Conservation (phyloP, 2,329 filamentous ascomycete genomes). For the Penicillium brasilianum region DNA sequence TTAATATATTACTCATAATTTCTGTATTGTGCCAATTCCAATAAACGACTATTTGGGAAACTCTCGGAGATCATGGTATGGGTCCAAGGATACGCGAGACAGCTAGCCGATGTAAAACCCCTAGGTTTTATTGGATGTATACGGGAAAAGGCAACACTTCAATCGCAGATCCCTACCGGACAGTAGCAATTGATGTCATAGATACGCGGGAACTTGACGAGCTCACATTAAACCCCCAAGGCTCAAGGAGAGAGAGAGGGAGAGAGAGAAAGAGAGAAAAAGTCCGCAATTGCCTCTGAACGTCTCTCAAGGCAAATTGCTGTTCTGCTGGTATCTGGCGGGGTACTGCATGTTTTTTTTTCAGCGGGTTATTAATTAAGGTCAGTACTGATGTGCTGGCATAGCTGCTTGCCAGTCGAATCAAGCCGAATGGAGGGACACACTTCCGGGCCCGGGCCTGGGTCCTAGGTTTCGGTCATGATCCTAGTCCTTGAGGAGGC, state of each 20-base stretch:
- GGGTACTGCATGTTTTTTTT: conserved; percentile 10
- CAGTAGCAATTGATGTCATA: conserved; percentile 2
- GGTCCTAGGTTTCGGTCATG: conserved; percentile 3
- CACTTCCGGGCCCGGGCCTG: conserved; percentile 18
- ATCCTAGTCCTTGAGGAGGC: not conserved
- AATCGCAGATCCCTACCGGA: not conserved
- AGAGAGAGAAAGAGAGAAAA: not conserved
- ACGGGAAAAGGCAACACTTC: not conserved
- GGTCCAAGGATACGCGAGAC: conserved; percentile 16
- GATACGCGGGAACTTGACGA: not conserved
- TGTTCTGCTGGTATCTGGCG: not conserved
- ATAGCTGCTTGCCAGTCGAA: conserved; percentile 76
- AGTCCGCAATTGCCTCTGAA: conserved; percentile 5
- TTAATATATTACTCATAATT: not conserved
- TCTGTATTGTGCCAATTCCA: conserved; percentile 5
- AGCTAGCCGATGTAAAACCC: conserved; percentile 10
- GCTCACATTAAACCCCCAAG: not conserved
- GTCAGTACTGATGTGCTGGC: conserved; percentile 78
- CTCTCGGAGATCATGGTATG: conserved; percentile 6
- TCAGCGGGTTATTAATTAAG: conserved; percentile 32
- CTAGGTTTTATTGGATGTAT: conserved; percentile 16
- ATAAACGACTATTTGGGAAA: conserved; percentile 16
- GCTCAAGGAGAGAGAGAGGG: no score
- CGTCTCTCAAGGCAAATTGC: conserved; percentile 4
- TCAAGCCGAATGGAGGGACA: conserved; percentile 26